Conservation (phyloP, 78 protist species). For the Dictyostelium firmibasis region DNA sequence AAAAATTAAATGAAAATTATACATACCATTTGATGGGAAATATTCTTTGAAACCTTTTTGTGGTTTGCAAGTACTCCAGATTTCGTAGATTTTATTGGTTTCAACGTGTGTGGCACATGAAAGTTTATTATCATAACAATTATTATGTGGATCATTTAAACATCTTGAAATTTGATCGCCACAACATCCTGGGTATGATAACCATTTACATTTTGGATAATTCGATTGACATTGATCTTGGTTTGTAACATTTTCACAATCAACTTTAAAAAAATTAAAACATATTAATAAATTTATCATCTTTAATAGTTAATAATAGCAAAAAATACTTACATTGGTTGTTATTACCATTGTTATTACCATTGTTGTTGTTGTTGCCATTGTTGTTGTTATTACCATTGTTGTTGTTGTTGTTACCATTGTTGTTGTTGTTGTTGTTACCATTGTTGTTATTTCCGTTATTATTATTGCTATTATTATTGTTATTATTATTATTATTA, state of each 20-base stretch:
- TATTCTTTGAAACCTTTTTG: background rate
- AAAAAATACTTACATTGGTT: background rate
- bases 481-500: too few relatives aligned
- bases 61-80: constrained; percentile 37
- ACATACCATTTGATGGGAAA: background rate
- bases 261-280: background rate
- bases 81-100: constrained; percentile 6
- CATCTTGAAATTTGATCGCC: background rate
- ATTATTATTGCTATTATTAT: background rate
- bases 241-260: background rate
- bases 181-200: constrained; percentile 28
- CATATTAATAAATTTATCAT: background rate
- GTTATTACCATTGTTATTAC: background rate
- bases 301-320: background rate
- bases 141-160: background rate
- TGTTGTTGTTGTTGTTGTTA: background rate
- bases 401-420: background rate
- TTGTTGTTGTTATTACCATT: background rate
- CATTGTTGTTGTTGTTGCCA: background rate
- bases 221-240: background rate
- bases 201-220: constrained; percentile 39
- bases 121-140: background rate
- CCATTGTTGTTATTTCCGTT: background rate
- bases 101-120: background rate
- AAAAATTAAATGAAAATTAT: background rate